Evolutionary conservation across 371 early-diverging fungal species (phyloP), one percentile per base, ranked within the genome.

Genomic region (Mortierella sp.): DNA sequence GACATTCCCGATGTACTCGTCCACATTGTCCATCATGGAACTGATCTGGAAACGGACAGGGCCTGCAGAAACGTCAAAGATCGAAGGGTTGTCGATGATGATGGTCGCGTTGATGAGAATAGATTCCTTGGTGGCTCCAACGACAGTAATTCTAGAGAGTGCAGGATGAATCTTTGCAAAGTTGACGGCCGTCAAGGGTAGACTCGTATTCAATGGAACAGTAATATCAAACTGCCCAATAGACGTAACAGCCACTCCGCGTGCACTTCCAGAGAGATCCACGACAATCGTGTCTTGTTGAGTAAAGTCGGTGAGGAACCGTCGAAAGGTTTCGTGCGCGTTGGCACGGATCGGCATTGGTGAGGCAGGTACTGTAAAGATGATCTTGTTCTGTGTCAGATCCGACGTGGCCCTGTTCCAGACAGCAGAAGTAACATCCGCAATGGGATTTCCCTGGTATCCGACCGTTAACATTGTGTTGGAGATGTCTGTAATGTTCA

Each of bases 41-140:
- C 47, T 23, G 18, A 75, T 64, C 12, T 70, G 68, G 12, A 75
- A 46, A 0, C 57, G 62, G 1, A 52, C 64, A 1, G 70, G 70
- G 6, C 76, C 76, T 5, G 71, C 71, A 1, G 70, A 63, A 29
- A 75, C 71, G 9, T 58, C 30, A 37, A 75, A 75, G 44, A 75
- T 65, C 6, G 76, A 70, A 1, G 76, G 76, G 46, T 75, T 75
- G 45, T 58, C 47, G 53, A 75, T 66, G 15, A 53, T 29, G 16
- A 75, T 67, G 0, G 76, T 75, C 16, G 71, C 71, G 46, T 70
- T 75, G 14, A 75, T 25, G 18, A 66, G 37, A 25, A 75, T 58
- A 56, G 64, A 71, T 12, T 70, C 57, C 6, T 56, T 45, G 9
- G 70, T 75, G 15, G 66, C 71, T 2, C 67, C 58, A 0, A 55